These are phyloP conservation scores for Lecanoromycetidae sp. DNA, from an alignment of 2,329 filamentous ascomycete genomes.

Conservation along the genomic window DNA sequence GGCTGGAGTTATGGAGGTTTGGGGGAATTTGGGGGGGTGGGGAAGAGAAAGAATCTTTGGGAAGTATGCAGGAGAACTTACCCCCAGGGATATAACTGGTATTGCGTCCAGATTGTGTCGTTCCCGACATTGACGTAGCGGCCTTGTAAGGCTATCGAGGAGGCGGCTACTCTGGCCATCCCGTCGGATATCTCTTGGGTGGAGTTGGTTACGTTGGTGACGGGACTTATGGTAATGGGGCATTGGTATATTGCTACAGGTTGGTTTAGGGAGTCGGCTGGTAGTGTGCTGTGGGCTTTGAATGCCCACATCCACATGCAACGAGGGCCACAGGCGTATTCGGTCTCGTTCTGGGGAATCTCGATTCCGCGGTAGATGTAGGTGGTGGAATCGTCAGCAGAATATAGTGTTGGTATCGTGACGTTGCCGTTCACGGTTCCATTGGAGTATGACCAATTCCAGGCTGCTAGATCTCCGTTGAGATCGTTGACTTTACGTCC, in stretches of 20 bases:
- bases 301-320: slow-evolving; percentile 13
- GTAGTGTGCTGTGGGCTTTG: neutral
- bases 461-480: neutral
- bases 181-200: slow-evolving; percentile 2
- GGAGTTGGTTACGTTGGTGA: slow-evolving; percentile 8
- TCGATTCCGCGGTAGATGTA: slow-evolving; percentile 8
- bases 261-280: neutral
- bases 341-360: slow-evolving; percentile 3
- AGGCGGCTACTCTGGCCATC: slow-evolving; percentile 12
- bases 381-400: slow-evolving; percentile 8
- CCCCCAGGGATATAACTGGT: slow-evolving; percentile 13
- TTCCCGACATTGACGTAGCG: neutral
- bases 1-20: slow-evolving; percentile 4
- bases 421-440: slow-evolving; percentile 8
- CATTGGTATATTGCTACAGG: slow-evolving; percentile 1
- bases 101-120: slow-evolving; percentile 11
- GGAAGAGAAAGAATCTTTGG: neutral
- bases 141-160: slow-evolving; percentile 13
- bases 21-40: neutral
- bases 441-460: slow-evolving; percentile 5
- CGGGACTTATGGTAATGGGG: slow-evolving; percentile 9
- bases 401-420: neutral
- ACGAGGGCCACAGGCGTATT: slow-evolving; percentile 11
- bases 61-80: neutral
- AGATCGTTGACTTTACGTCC: neutral